Conservation (phyloP, 768 basidiomycete genomes). For the Kwoniella sp. region DNA sequence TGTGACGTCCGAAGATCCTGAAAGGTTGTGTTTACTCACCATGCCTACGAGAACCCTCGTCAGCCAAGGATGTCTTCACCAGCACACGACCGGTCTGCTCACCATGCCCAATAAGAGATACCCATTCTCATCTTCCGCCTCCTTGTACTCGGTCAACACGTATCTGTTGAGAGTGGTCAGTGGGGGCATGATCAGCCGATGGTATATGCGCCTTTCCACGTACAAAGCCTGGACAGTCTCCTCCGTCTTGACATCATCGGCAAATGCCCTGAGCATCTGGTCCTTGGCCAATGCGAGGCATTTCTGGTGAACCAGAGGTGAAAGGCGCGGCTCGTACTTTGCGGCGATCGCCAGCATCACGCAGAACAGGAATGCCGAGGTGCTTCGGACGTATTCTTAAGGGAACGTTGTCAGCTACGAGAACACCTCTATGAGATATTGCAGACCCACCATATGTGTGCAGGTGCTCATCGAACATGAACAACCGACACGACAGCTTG, state of each 20-base stretch:
- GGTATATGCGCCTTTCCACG: background rate
- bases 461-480: conserved; percentile 12
- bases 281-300: conserved; percentile 18
- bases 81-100: background rate
- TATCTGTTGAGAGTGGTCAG: too few relatives aligned
- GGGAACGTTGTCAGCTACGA: too few relatives aligned
- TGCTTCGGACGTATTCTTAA: conserved; percentile 14
- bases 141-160: conserved; percentile 20
- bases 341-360: conserved; percentile 17
- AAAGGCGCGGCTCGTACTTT: conserved; percentile 10
- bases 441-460: conserved; percentile 16
- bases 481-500: conserved; percentile 9
- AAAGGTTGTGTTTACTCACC: conserved; percentile 7
- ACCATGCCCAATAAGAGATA: conserved; percentile 18
- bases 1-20: background rate
- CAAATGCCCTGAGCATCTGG: conserved; percentile 16
- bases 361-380: conserved; percentile 22
- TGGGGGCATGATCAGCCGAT: background rate
- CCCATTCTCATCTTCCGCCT: conserved; percentile 20
- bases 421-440: too few relatives aligned
- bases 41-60: conserved; percentile 6
- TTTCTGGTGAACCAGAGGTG: conserved; percentile 4
- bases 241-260: conserved; percentile 15
- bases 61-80: too few relatives aligned
- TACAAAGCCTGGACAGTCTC: conserved; percentile 19